Evolutionary conservation across 345 rosid species (phyloP), one percentile per base, ranked within the genome.

Genomic region (Eucalyptus lansdowneana): DNA sequence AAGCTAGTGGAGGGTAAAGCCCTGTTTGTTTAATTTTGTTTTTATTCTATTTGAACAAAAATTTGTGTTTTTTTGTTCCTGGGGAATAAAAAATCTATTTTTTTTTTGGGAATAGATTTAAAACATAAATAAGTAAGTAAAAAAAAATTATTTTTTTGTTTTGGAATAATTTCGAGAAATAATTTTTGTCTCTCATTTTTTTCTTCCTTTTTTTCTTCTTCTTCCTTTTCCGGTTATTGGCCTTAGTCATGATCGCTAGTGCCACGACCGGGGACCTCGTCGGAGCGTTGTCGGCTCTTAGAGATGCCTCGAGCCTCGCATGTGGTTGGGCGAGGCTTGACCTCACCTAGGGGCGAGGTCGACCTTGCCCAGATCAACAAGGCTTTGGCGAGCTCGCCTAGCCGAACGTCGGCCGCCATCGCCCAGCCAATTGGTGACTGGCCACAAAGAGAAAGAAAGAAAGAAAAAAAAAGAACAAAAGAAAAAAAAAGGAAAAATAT

Each of bases 271-370:
- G 6, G 0, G 17, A 14, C 0, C 51, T 50, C 1, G 3, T 0
- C 6, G 3, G 0, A 50, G 51, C 1, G 51, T 50, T 1, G 3
- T 0, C 0, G 0, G 7, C 19, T 1, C 17, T 0, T 0, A 0
- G 16, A 50, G 17, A 50, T 0, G 6, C 7, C 1, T 4, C 40
- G 3, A 50, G 53, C 7, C 53, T 2, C 0, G 17, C 0, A n/a
- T 0, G 1, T 2, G 50, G 6, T 1, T 5, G 0, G 6, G 16
- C 0, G 16, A 50, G 16, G 51, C 51, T 50, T 0, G 51, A 17
- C 0, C 0, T n/a, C n/a, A n/a, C n/a, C n/a, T n/a, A n/a, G n/a
- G 3, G 3, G 51, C 7, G 17, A 50, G 7, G 17, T 50, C 7
- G 3, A 50, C 3, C 51, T 50, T 0, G 0, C 50, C 6, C 0